These are phyloP conservation scores for Moelleriella libera DNA, from an alignment of 2,329 filamentous ascomycete genomes.

Conservation along the genomic window DNA sequence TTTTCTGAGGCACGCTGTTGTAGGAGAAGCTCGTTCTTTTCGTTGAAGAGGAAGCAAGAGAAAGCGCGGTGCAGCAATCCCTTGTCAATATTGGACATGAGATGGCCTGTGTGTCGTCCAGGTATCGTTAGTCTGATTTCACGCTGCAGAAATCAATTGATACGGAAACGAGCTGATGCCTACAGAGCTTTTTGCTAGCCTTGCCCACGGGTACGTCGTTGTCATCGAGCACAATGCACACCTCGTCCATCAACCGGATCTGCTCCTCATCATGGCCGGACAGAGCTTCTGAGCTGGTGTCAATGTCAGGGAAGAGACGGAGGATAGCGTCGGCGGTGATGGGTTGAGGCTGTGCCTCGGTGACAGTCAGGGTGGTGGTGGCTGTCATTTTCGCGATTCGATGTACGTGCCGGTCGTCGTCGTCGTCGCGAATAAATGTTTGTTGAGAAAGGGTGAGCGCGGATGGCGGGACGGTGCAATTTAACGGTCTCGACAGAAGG, in stretches of 20 bases:
- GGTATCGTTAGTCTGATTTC: not conserved
- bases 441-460: too few relatives aligned
- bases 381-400: slow-evolving; percentile 11
- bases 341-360: slow-evolving; percentile 30
- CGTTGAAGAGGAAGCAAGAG: slow-evolving; percentile 95
- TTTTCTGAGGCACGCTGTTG: slow-evolving; percentile 94
- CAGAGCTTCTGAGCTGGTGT: slow-evolving; percentile 58
- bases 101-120: slow-evolving; percentile 51
- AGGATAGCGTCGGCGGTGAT: slow-evolving; percentile 82
- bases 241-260: slow-evolving; percentile 95
- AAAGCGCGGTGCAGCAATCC: slow-evolving; percentile 94
- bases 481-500: too few relatives aligned
- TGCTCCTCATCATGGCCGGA: slow-evolving; percentile 95
- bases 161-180: not conserved
- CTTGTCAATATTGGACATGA: slow-evolving; percentile 97
- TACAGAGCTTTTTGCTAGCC: slow-evolving; percentile 95
- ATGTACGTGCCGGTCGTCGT: not conserved
- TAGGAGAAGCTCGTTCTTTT: slow-evolving; percentile 78
- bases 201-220: slow-evolving; percentile 88
- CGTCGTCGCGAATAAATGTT: too few relatives aligned
- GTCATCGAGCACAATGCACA: slow-evolving; percentile 92
- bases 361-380: slow-evolving; percentile 26
- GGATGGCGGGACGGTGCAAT: too few relatives aligned
- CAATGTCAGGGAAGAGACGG: slow-evolving; percentile 73
- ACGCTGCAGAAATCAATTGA: slow-evolving; percentile 16